Evolutionary conservation across 1,139 yeast genomes (phyloP), one percentile per base, ranked within the genome.

Genomic region (Ogataea hybrid): DNA sequence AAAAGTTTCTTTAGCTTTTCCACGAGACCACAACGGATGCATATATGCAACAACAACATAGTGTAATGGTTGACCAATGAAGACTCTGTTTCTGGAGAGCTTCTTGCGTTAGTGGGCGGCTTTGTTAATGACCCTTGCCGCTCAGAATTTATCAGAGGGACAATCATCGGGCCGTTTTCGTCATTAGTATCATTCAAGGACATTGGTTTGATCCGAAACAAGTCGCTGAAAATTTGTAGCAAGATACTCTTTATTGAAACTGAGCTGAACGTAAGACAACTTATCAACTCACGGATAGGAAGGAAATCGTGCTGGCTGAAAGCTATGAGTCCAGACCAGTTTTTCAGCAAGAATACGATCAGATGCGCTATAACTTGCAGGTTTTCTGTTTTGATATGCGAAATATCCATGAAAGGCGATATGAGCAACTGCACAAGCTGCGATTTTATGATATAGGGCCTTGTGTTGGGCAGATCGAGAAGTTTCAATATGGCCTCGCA

Each of bases 251-350:
- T 75, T 12, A 86, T 68, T 20, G 69, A 63, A 2, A 72, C 61
- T 17, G 77, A 70, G 0, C 84, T 84, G 42, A 81, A 77, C 22
- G 70, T 69, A 41, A 90, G 65, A 57, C 90, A 83, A 29, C 73
- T 67, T 2, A 90, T 65, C 28, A 92, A 66, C 43, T 79, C 79
- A 33, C 66, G 67, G 15, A 92, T 55, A 23, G 84, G 75, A 41
- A 70, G 70, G 52, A 79, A 84, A 45, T 77, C 64, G 51, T 81
- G 70, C 43, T 76, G 70, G 0, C 87, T 73, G 52, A 83, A 76
- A 7, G 84, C 76, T 50, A 84, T 73, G 10, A 89, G 59, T 0
- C 98, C 98, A 15, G 85, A 73, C 79, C 94, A 84, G 35, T 80
- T 75, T 48, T 86, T 84, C 39, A 92, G 63, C 22, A 87, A 64